Percentiles rank a stretch among this genome's conserved stretches.
These are phyloP conservation scores for Kwoniella newhampshirensis DNA, from an alignment of 768 basidiomycete species.

Conservation along the genomic window DNA sequence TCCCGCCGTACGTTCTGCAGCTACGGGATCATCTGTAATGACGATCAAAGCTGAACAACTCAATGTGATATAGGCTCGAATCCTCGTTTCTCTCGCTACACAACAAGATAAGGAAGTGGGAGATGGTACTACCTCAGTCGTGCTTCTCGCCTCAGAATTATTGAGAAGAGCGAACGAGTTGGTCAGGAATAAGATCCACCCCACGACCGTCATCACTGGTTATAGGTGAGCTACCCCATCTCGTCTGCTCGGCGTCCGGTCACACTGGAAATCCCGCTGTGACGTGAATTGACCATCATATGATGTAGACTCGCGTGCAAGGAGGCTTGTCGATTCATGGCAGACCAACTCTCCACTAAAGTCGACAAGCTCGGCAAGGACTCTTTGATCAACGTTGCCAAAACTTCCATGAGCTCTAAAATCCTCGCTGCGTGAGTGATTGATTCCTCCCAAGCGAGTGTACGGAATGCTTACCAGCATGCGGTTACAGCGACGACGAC, in stretches of 20 bases:
- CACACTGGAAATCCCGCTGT: not conserved
- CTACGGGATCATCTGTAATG: not conserved
- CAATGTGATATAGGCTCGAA: slow-evolving; percentile 58
- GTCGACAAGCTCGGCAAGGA: slow-evolving; percentile 89
- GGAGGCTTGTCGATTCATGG: slow-evolving; percentile 97
- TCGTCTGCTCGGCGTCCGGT: not conserved
- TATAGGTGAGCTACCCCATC: slow-evolving; percentile 61
- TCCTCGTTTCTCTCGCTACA: slow-evolving; percentile 96
- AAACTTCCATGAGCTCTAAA: slow-evolving; percentile 98
- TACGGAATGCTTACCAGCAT: not conserved
- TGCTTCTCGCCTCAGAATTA: slow-evolving; percentile 95
- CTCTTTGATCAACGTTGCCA: slow-evolving; percentile 90
- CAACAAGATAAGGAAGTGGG: slow-evolving; percentile 99
- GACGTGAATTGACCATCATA: not conserved
- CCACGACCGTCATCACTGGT: slow-evolving; percentile 98
- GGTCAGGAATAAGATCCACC: slow-evolving; percentile 96
- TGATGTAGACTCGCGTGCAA: slow-evolving; percentile 72
- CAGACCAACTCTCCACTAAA: slow-evolving; percentile 92
- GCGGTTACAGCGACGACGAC: slow-evolving; percentile 86
- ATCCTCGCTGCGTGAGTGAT: slow-evolving; percentile 91
- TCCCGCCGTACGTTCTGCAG: slow-evolving; percentile 67
- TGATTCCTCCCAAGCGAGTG: not conserved
- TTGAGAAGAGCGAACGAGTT: slow-evolving; percentile 95
- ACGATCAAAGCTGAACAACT: not conserved
- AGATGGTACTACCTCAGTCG: slow-evolving; percentile 97